These are phyloP conservation scores for Fusarium begoniae DNA, from an alignment of 2,329 filamentous ascomycete species.

Conservation along the genomic window DNA sequence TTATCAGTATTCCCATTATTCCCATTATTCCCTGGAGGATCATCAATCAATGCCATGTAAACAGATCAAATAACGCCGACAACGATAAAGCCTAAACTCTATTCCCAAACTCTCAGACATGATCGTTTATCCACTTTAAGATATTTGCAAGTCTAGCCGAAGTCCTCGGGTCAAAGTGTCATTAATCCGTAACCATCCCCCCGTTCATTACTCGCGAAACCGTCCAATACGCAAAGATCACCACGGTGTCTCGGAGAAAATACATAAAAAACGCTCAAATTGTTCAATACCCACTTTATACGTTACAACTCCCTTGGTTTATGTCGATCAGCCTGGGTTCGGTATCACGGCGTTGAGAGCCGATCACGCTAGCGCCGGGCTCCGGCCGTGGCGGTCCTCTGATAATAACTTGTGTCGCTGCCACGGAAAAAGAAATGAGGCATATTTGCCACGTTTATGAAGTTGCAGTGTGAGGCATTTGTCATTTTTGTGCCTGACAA, in stretches of 20 bases:
- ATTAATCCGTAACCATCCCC: background rate
- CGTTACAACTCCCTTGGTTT: background rate
- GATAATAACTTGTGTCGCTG: background rate
- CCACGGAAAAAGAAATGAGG: background rate
- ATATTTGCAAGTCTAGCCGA: background rate
- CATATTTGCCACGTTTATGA: background rate
- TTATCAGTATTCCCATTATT: background rate
- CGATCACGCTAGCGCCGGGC: conserved; percentile 21
- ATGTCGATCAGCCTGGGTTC: conserved; percentile 21
- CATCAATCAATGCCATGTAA: background rate
- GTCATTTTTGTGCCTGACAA: background rate
- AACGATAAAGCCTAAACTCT: background rate
- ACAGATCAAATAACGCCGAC: background rate
- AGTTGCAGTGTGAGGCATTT: background rate
- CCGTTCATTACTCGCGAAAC: background rate
- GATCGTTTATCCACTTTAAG: background rate
- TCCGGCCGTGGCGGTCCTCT: background rate
- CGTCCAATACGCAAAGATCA: background rate
- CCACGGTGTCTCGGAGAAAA: background rate
- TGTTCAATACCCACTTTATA: background rate
- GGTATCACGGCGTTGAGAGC: conserved; percentile 18
- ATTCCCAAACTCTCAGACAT: background rate
- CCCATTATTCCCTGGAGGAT: background rate
- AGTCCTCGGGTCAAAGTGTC: background rate
- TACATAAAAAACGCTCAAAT: too few species aligned